Conservation (phyloP, 352 stramenopile species). For the Globisporangium iwayamae region DNA sequence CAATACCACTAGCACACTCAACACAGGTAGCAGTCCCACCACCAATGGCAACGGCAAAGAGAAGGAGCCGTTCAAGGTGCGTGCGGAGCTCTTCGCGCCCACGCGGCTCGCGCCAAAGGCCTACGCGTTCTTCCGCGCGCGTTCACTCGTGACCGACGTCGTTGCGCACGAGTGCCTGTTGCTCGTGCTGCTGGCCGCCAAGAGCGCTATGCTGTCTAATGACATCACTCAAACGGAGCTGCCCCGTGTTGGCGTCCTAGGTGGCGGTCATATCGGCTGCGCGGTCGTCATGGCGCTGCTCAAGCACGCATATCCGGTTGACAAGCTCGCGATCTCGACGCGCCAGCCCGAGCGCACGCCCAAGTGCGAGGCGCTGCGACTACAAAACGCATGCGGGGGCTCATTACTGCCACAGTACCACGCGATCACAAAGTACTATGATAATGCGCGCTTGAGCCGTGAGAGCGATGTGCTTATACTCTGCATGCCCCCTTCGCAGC, state of each 20-base stretch:
- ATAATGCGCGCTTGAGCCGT: slow-evolving; percentile 49
- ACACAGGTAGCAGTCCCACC: not conserved
- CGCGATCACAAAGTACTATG: slow-evolving; percentile 39
- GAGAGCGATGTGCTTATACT: slow-evolving; percentile 61
- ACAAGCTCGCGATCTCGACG: slow-evolving; percentile 44
- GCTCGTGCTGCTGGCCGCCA: slow-evolving; percentile 10
- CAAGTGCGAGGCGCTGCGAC: slow-evolving; percentile 30
- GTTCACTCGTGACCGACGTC: slow-evolving; percentile 10
- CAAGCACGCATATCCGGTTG: slow-evolving; percentile 29
- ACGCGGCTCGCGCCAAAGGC: slow-evolving; percentile 5
- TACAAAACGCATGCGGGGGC: slow-evolving; percentile 3
- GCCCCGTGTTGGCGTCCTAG: slow-evolving; percentile 46
- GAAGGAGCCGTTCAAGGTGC: slow-evolving; percentile 14
- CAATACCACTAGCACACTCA: not conserved
- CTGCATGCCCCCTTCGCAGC: slow-evolving; percentile 61
- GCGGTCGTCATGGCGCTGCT: slow-evolving; percentile 50
- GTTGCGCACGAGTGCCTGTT: slow-evolving; percentile 14
- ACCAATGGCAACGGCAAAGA: not conserved
- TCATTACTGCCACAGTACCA: slow-evolving; percentile 30
- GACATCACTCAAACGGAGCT: not conserved
- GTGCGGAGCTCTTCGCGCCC: slow-evolving; percentile 7
- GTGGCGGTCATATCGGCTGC: slow-evolving; percentile 47
- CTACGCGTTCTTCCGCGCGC: slow-evolving; percentile 9
- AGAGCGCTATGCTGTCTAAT: not conserved
- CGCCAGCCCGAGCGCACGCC: slow-evolving; percentile 51